These are phyloP conservation scores for Pelargonium cotyledonis DNA, from an alignment of 441 rosid genomes.

Conservation along the genomic window DNA sequence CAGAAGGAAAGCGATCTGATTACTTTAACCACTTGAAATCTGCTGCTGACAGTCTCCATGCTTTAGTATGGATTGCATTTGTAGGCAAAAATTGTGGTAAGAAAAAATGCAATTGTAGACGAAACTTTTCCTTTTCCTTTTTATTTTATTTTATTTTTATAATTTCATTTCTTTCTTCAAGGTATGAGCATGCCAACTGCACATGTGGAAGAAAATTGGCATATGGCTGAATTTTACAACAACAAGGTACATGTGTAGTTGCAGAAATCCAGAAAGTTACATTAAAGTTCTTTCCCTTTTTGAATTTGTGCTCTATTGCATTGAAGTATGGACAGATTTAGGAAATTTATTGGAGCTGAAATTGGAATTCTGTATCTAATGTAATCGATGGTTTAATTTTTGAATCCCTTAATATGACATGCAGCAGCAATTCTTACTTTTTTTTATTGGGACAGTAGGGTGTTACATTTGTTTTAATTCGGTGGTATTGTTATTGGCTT, in stretches of 20 bases:
- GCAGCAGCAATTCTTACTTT: background rate
- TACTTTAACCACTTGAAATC: constrained; percentile 80
- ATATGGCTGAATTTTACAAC: constrained; percentile 92
- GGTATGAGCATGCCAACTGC: constrained; percentile 98
- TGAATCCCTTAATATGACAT: background rate
- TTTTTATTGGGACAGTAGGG: background rate
- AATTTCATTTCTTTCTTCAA: constrained; percentile 24
- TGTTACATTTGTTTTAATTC: background rate
- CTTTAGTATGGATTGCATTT: constrained; percentile 92
- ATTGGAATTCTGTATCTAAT: background rate
- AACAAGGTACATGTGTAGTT: constrained; percentile 58
- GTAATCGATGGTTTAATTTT: background rate
- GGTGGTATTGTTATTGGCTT: background rate
- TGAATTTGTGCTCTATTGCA: background rate
- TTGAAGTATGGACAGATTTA: background rate
- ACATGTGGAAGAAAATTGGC: constrained; percentile 98
- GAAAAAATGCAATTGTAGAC: constrained; percentile 17
- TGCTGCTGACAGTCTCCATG: constrained; percentile 72
- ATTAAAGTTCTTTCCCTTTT: background rate
- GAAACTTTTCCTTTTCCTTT: constrained; percentile 7
- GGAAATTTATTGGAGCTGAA: background rate
- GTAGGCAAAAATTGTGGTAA: constrained; percentile 88
- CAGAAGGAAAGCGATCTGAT: constrained; percentile 78
- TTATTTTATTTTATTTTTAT: constrained; percentile 9
- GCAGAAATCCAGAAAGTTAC: background rate